Evolutionary conservation across 2,329 filamentous ascomycete genomes (phyloP).

Genomic region (Paecilomyces niveus): DNA sequence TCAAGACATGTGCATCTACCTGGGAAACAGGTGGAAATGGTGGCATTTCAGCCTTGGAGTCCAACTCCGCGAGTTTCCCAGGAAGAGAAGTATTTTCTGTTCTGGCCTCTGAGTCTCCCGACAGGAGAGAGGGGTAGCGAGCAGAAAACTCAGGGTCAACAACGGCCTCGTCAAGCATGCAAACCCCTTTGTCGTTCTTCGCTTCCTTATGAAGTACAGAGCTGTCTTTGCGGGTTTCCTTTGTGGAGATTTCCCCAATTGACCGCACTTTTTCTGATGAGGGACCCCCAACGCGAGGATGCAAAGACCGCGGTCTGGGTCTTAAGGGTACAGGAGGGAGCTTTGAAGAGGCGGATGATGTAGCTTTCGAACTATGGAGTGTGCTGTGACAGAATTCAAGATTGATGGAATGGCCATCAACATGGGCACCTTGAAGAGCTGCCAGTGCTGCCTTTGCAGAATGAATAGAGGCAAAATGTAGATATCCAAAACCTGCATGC

Average conservation of each 20-base stretch:
- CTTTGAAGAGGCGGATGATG: slow-evolving; percentile 10
- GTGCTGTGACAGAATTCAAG: slow-evolving; percentile 29
- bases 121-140: slow-evolving; percentile 28
- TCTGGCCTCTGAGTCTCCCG: slow-evolving; percentile 7
- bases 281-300: background rate
- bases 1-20: slow-evolving; percentile 26
- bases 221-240: background rate
- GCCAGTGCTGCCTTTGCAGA: slow-evolving; percentile 29
- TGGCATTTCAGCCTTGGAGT: slow-evolving; percentile 16
- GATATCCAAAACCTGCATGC: slow-evolving; percentile 35
- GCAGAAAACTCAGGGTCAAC: slow-evolving; percentile 23
- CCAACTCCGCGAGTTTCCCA: slow-evolving; percentile 12
- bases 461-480: slow-evolving; percentile 27
- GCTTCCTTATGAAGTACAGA: background rate
- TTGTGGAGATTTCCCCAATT: background rate
- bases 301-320: background rate
- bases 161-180: slow-evolving; percentile 24
- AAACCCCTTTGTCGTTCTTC: background rate
- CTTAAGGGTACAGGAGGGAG: background rate
- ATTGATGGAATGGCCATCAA: slow-evolving; percentile 35
- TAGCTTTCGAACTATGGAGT: slow-evolving; percentile 1
- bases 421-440: slow-evolving; percentile 27
- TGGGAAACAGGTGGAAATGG: slow-evolving; percentile 33
- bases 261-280: background rate
- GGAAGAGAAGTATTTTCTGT: slow-evolving; percentile 3